Base-by-base conservation (phyloP, 2,329 filamentous ascomycete genomes). In the Blastomyces emzantsi region DNA sequence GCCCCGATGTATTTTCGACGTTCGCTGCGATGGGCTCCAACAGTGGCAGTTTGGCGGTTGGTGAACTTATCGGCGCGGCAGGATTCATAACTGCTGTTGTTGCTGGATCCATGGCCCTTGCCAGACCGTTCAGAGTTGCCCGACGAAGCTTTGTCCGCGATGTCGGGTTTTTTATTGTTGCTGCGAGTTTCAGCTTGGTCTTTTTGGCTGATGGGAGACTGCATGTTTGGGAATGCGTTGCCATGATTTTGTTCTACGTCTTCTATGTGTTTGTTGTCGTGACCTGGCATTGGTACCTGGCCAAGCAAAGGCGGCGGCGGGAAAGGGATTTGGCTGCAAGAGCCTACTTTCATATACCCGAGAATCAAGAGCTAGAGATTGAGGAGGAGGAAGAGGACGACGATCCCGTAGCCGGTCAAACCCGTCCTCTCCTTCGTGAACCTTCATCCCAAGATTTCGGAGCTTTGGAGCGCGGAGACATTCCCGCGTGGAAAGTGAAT, bases 1-100 rank as follows among this genome's bases (percentile, higher is more conserved):
- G 93, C 66, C 94, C 94, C 1, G 94, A 99, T 76, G 92, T 99
- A 56, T 99, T 99, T 76, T 97, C 92, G 68, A 99, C 94, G 1
- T 97, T 99, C 77, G 94, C 94, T 19, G 95, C 94, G 69, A 97
- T 99, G 91, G 88, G 87, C 71, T 96, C 92, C 30, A 91, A 97
- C 72, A 97, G 92, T 73, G 93, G 93, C n/a, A 95, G 92, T 78
- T 85, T 99, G 81, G 94, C 94, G 0, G 87, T 99, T 51, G 94
- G 94, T 56, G 94, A 99, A 78, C 82, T 99, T 60, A 91, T 99
- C 62, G 94, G 94, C 43, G 94, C 94, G 13, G 94, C 94, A 43
- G 87, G 90, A 67, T 99, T 99, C 78, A 99, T 99, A 75, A 95
- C 92, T 1, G 90, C 92, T 1, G 93, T 99, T 22, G 94, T 99